phyloP scores from a whole-genome alignment of 257 asterid species.

The Capsicum pubescens region DNA sequence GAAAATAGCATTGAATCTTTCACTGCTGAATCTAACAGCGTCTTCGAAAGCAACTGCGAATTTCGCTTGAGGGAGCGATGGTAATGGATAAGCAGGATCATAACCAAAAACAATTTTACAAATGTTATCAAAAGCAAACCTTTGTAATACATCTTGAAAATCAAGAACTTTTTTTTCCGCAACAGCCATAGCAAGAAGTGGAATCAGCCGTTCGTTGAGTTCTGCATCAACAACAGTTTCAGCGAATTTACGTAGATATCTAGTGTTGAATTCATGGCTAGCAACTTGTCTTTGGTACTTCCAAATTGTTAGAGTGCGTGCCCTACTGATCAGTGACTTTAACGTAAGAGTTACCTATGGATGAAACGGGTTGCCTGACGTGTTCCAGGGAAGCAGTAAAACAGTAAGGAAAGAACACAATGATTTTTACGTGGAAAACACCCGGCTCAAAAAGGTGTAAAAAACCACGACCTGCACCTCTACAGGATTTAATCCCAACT shows the following conservation, averaged over 20 bases:
- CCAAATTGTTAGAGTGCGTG: conserved; percentile 38
- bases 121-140: conserved; percentile 33
- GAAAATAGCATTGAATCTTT: not conserved
- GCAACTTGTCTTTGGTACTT: conserved; percentile 61
- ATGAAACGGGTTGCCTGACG: no score
- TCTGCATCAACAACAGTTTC: conserved; percentile 58
- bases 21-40: not conserved
- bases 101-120: not conserved
- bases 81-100: not conserved
- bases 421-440: no score
- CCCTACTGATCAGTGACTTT: no score
- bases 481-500: no score
- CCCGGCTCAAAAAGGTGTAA: no score
- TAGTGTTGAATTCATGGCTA: conserved; percentile 65
- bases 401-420: no score
- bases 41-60: conserved; percentile 15
- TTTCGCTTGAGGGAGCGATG: not conserved
- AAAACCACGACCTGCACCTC: no score
- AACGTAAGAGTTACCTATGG: no score
- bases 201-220: conserved; percentile 49
- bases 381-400: no score
- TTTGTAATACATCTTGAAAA: conserved; percentile 61
- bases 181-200: conserved; percentile 44
- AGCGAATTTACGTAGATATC: conserved; percentile 56
- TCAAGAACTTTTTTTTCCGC: conserved; percentile 38